These are phyloP conservation scores for Metschnikowia baotianmanensis DNA, from an alignment of 805 yeast species.

Conservation along the genomic window DNA sequence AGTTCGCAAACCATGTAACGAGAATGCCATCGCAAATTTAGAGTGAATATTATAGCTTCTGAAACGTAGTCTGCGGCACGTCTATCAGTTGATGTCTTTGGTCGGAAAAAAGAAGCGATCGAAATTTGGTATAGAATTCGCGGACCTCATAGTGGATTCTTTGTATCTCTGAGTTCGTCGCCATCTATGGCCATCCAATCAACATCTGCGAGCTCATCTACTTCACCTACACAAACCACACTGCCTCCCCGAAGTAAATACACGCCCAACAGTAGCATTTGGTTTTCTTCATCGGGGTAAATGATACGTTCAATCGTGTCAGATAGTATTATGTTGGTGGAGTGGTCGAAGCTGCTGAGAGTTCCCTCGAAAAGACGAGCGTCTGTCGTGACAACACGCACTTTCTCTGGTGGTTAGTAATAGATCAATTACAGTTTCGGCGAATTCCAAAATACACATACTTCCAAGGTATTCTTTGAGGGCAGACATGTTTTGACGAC, in stretches of 20 bases:
- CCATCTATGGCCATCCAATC: slow-evolving; percentile 43
- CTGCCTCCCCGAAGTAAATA: slow-evolving; percentile 58
- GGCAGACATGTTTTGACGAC: slow-evolving; percentile 25
- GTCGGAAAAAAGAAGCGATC: no score
- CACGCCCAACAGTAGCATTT: slow-evolving; percentile 45
- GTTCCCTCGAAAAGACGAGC: slow-evolving; percentile 50
- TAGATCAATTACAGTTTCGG: slow-evolving; percentile 2
- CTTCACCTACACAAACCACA: slow-evolving; percentile 54
- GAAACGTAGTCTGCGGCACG: no score
- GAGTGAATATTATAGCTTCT: no score
- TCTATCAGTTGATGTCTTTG: no score
- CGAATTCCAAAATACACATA: slow-evolving; percentile 21
- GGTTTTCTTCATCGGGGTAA: slow-evolving; percentile 37
- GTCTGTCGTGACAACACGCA: slow-evolving; percentile 56
- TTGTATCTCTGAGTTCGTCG: slow-evolving; percentile 34
- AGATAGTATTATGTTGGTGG: slow-evolving; percentile 57
- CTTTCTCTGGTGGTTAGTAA: slow-evolving; percentile 36
- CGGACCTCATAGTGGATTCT: slow-evolving; percentile 33
- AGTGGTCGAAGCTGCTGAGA: slow-evolving; percentile 59
- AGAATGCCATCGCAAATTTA: no score
- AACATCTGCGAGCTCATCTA: slow-evolving; percentile 44
- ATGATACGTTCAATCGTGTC: slow-evolving; percentile 52
- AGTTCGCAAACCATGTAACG: no score
- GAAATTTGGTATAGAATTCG: no score
- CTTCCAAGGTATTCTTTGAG: slow-evolving; percentile 32